phyloP scores from a whole-genome alignment of 148 eudicot genomes.

The Vaccinium myrtillus region DNA sequence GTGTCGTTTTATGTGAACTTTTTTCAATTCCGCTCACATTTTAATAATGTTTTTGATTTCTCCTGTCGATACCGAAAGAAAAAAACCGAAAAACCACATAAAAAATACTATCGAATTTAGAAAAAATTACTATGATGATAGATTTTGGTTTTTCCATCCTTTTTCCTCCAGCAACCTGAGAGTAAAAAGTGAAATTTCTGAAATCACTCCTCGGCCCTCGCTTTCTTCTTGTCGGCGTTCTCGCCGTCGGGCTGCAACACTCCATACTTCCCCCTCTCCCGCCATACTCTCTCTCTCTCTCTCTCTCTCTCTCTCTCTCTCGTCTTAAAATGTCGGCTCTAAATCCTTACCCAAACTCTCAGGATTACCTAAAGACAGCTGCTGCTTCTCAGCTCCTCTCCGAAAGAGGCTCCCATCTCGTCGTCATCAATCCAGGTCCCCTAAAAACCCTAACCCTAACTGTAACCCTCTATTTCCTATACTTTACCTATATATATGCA shows the following conservation, averaged over 20 bases:
- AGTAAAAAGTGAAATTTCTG: too few relatives aligned
- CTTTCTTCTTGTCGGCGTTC: background rate
- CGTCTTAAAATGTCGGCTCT: background rate
- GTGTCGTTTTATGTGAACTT: too few relatives aligned
- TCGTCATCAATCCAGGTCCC: conserved; percentile 92
- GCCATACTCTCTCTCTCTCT: background rate
- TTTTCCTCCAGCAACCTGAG: too few relatives aligned
- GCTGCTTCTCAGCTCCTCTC: conserved; percentile 87
- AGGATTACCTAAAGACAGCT: conserved; percentile 78
- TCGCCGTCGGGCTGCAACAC: background rate
- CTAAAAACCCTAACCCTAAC: conserved; percentile 37
- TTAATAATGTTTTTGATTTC: too few relatives aligned
- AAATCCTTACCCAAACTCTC: conserved; percentile 7
- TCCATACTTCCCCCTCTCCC: background rate
- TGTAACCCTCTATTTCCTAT: background rate
- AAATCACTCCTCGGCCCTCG: too few relatives aligned
- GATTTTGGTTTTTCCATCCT: too few relatives aligned
- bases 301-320: background rate
- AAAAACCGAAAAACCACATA: too few relatives aligned
- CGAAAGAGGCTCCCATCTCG: conserved; percentile 84
- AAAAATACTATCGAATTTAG: too few relatives aligned
- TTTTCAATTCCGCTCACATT: too few relatives aligned
- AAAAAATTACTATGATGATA: too few relatives aligned
- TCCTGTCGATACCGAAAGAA: too few relatives aligned
- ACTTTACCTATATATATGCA: background rate